Percentiles rank a stretch among this genome's conserved stretches.
Conservation (phyloP, 2,329 filamentous ascomycete species). For the Colletotrichum destructivum region DNA sequence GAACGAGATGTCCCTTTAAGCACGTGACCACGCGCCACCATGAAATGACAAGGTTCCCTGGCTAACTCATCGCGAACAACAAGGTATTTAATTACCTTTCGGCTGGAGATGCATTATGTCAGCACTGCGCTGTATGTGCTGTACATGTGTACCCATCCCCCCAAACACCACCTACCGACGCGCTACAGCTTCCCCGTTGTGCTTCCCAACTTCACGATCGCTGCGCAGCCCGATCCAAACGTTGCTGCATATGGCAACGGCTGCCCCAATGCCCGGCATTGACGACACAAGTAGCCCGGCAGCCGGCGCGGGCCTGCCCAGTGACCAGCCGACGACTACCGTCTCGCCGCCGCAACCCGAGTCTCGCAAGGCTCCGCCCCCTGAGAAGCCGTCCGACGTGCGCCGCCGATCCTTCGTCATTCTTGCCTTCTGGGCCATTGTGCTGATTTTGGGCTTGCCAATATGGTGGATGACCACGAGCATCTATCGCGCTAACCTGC, state of each 20-base stretch:
- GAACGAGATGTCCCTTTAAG: too few relatives aligned
- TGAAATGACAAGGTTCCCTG: neutral
- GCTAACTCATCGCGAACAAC: constrained; percentile 13
- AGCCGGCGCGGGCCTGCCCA: neutral
- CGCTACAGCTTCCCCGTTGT: neutral
- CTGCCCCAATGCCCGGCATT: constrained; percentile 30
- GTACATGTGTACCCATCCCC: neutral
- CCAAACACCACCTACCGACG: neutral
- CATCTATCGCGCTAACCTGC: constrained; percentile 89
- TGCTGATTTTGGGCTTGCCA: constrained; percentile 86
- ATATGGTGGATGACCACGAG: constrained; percentile 97
- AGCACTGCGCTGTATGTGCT: neutral
- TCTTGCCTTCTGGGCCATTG: constrained; percentile 91
- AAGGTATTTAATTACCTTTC: neutral
- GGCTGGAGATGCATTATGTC: neutral
- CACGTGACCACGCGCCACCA: constrained; percentile 10
- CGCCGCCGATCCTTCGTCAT: constrained; percentile 82
- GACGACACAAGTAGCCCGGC: constrained; percentile 25
- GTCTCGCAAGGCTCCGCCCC: constrained; percentile 73
- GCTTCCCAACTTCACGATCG: constrained; percentile 4
- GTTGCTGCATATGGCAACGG: constrained; percentile 20
- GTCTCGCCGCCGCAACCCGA: constrained; percentile 28
- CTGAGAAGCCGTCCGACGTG: constrained; percentile 80
- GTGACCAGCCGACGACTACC: constrained; percentile 1
- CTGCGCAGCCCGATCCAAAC: constrained; percentile 17